Conservation (phyloP, 768 basidiomycete genomes). For the Xerocomus potaroensis region DNA sequence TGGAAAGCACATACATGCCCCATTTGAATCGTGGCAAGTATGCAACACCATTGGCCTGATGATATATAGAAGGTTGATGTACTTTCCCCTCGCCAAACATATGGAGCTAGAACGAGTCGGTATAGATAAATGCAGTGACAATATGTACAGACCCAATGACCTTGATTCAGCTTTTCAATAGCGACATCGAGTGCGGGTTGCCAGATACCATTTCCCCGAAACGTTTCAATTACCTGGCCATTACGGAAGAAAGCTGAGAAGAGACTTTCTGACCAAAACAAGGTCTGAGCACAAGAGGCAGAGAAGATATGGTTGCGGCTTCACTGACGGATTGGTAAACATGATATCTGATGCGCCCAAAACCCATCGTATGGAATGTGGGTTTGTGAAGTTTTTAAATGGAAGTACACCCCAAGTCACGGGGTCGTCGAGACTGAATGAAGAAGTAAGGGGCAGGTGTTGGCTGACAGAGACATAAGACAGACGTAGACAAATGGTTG, state of each 20-base stretch:
- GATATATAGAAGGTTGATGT: slow-evolving; percentile 62
- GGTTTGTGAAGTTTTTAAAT: slow-evolving; percentile 49
- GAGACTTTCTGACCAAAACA: slow-evolving; percentile 48
- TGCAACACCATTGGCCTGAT: slow-evolving; percentile 38
- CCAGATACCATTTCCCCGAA: slow-evolving; percentile 84
- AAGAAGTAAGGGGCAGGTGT: slow-evolving; percentile 4
- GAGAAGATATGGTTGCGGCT: slow-evolving; percentile 1
- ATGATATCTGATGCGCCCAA: slow-evolving; percentile 91
- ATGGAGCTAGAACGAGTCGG: slow-evolving; percentile 61
- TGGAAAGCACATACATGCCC: slow-evolving; percentile 71
- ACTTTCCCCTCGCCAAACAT: slow-evolving; percentile 89
- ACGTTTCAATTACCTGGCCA: slow-evolving; percentile 91
- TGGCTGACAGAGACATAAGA: slow-evolving; percentile 9
- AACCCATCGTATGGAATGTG: slow-evolving; percentile 78
- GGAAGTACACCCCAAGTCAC: slow-evolving; percentile 88
- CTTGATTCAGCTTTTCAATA: slow-evolving; percentile 72
- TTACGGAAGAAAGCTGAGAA: slow-evolving; percentile 81
- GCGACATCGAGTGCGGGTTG: slow-evolving; percentile 85
- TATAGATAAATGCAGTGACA: slow-evolving; percentile 1
- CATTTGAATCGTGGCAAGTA: slow-evolving; percentile 82
- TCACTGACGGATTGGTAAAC: slow-evolving; percentile 84
- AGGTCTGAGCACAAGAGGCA: slow-evolving; percentile 11
- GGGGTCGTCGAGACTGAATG: slow-evolving; percentile 71
- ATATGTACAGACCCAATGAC: slow-evolving; percentile 69
- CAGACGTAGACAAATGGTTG: slow-evolving; percentile 92